Evolutionary conservation across 805 yeast species (phyloP).

Genomic region (Babjeviella inositovora): DNA sequence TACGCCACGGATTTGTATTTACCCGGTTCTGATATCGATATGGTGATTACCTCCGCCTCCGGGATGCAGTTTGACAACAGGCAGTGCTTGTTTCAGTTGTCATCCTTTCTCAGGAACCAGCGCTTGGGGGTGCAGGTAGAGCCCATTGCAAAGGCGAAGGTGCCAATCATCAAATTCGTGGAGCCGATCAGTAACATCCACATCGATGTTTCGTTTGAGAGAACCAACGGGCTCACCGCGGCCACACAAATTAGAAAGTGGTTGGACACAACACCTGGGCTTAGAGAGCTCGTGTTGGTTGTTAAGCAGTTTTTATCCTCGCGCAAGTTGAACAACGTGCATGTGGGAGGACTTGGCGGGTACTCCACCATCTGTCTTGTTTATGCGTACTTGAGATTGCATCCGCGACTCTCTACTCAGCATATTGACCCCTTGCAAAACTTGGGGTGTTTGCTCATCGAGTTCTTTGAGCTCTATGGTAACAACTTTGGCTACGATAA

Average conservation of each 20-base stretch:
- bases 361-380: constrained; percentile 83
- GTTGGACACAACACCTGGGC: constrained; percentile 59
- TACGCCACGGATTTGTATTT: constrained; percentile 84
- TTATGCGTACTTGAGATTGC: constrained; percentile 60
- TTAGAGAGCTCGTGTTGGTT: constrained; percentile 67
- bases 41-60: constrained; percentile 59
- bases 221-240: constrained; percentile 68
- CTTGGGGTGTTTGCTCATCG: constrained; percentile 73
- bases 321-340: constrained; percentile 71
- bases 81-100: constrained; percentile 52
- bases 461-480: constrained; percentile 88
- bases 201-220: constrained; percentile 83
- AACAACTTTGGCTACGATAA: constrained; percentile 74
- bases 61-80: constrained; percentile 44
- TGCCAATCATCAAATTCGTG: constrained; percentile 84
- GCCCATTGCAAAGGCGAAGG: constrained; percentile 81
- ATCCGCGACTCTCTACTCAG: constrained; percentile 58
- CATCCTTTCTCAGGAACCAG: constrained; percentile 47
- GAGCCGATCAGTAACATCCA: constrained; percentile 59
- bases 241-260: constrained; percentile 66
- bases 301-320: constrained; percentile 76
- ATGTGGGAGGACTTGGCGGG: constrained; percentile 90
- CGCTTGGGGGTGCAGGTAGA: constrained; percentile 59
- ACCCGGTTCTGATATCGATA: constrained; percentile 93
- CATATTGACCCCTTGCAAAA: constrained; percentile 58